Percentiles rank a stretch among this genome's conserved stretches.
Evolutionary conservation across 2,329 filamentous ascomycete genomes (phyloP).

Genomic region (Delphinella strobiligena): DNA sequence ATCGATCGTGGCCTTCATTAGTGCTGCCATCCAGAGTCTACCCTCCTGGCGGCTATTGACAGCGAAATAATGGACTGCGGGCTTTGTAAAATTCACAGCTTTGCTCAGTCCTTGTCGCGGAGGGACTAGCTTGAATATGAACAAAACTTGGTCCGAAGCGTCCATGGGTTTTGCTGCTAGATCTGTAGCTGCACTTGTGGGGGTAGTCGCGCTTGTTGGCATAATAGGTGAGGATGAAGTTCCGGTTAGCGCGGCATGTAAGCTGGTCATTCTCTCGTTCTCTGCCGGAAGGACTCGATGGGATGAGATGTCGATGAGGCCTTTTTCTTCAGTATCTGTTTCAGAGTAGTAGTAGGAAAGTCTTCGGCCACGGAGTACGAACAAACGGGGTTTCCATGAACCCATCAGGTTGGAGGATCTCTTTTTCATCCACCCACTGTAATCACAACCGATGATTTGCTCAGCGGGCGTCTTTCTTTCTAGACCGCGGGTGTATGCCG

Average conservation of each 20-base stretch:
- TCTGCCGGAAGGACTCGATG: slow-evolving; percentile 93
- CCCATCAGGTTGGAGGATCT: slow-evolving; percentile 92
- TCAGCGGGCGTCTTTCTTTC: slow-evolving; percentile 70
- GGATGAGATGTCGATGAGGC: slow-evolving; percentile 93
- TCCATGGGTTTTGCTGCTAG: slow-evolving; percentile 12
- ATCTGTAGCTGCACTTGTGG: slow-evolving; percentile 24
- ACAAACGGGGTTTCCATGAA: slow-evolving; percentile 95
- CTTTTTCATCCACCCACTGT: slow-evolving; percentile 99
- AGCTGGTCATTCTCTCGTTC: slow-evolving; percentile 75
- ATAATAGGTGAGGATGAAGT: slow-evolving; percentile 54
- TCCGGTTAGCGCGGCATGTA: slow-evolving; percentile 85
- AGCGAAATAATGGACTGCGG: slow-evolving; percentile 94
- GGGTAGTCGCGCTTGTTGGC: slow-evolving; percentile 28
- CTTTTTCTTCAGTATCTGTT: slow-evolving; percentile 82
- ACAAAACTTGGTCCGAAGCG: slow-evolving; percentile 54
- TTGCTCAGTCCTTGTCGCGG: slow-evolving; percentile 76
- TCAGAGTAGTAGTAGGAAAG: slow-evolving; percentile 95
- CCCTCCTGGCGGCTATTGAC: slow-evolving; percentile 83
- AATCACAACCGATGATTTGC: slow-evolving; percentile 77
- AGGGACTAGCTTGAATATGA: slow-evolving; percentile 96
- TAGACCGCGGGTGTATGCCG: slow-evolving; percentile 80
- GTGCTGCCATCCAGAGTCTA: slow-evolving; percentile 90
- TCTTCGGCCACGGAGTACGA: slow-evolving; percentile 81
- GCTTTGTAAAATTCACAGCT: slow-evolving; percentile 94
- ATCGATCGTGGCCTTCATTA: slow-evolving; percentile 98